These are phyloP conservation scores for Paraconiothyrium brasiliense DNA, from an alignment of 2,329 filamentous ascomycete species.

Conservation along the genomic window DNA sequence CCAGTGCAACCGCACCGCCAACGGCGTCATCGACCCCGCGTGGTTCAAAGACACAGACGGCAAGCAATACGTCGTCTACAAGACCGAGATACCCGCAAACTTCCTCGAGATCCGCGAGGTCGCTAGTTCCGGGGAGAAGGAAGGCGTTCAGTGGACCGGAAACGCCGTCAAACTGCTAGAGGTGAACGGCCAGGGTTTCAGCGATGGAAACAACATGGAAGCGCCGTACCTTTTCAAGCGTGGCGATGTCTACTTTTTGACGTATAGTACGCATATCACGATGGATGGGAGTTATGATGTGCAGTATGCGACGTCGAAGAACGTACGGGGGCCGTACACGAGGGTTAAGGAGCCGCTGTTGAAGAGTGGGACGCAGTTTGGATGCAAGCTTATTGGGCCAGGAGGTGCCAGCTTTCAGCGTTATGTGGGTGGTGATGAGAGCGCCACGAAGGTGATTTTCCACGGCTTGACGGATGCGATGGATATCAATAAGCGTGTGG, in stretches of 20 bases:
- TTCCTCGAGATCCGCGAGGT: conserved; percentile 16
- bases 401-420: conserved; percentile 13
- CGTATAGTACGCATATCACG: conserved; percentile 14
- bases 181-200: conserved; percentile 11
- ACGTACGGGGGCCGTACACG: conserved; percentile 11
- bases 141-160: conserved; percentile 6
- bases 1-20: conserved; percentile 13
- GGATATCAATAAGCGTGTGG: neutral
- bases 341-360: conserved; percentile 10
- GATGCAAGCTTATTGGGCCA: conserved; percentile 13
- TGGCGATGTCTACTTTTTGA: conserved; percentile 7
- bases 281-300: conserved; percentile 14
- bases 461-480: conserved; percentile 14
- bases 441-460: conserved; percentile 2
- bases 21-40: conserved; percentile 15
- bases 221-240: conserved; percentile 14
- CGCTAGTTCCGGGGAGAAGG: neutral
- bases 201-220: conserved; percentile 15
- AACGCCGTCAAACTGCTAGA: conserved; percentile 10
- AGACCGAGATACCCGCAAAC: conserved; percentile 13
- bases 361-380: conserved; percentile 10
- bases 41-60: conserved; percentile 15
- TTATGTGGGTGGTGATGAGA: neutral
- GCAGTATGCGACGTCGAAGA: conserved; percentile 14
- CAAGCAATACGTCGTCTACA: conserved; percentile 14